Evolutionary conservation across 176 grass and related monocot genomes (phyloP).

Genomic region (Raddia guianensis): DNA sequence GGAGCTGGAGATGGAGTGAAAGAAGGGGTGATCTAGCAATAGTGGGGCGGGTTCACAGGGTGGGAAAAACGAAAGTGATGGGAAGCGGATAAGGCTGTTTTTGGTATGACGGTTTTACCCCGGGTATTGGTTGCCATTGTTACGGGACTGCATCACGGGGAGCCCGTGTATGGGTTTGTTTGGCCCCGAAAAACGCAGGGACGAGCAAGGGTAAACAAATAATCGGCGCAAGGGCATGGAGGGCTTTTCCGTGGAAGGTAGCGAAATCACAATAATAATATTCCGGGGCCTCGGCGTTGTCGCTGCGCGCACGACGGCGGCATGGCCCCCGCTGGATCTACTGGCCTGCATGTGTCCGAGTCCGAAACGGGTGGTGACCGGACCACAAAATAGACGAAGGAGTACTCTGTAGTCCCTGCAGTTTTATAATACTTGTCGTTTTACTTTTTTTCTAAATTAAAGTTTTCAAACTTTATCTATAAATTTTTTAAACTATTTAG

Average conservation of each 20-base stretch:
- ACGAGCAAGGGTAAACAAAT: not conserved
- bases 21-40: not conserved
- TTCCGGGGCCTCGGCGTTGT: conserved; percentile 21
- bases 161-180: too few species aligned
- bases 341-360: not conserved
- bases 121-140: not conserved
- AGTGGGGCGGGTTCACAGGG: not conserved
- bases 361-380: not conserved
- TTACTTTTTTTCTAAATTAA: too few species aligned
- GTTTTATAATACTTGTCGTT: too few species aligned
- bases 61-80: not conserved
- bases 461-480: too few species aligned
- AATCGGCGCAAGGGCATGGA: conserved; percentile 15
- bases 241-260: not conserved
- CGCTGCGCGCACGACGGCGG: conserved; percentile 32
- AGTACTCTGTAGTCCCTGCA: too few species aligned
- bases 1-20: not conserved
- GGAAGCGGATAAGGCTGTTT: conserved; percentile 54
- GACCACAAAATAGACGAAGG: too few species aligned
- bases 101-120: conserved; percentile 41
- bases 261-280: not conserved
- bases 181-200: too few species aligned
- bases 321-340: not conserved
- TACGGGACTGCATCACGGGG: not conserved
- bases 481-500: too few species aligned